Evolutionary conservation across 805 yeast species (phyloP).

Genomic region (Kodamaea nitidulidarum): DNA sequence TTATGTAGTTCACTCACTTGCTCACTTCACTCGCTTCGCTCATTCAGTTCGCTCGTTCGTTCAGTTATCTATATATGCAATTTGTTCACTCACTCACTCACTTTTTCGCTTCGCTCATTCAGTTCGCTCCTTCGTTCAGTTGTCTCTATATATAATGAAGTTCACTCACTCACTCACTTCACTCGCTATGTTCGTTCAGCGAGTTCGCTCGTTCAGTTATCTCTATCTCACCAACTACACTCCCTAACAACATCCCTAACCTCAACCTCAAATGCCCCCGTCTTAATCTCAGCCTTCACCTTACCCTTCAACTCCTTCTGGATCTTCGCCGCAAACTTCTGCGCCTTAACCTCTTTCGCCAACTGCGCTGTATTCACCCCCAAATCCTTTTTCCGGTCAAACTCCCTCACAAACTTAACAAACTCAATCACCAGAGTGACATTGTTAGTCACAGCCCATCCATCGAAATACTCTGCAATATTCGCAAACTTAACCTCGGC

Average conservation of each 20-base stretch:
- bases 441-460: constrained; percentile 18
- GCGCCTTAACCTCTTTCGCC: constrained; percentile 12
- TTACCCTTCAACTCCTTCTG: constrained; percentile 7
- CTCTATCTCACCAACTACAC: not conserved
- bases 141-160: no score
- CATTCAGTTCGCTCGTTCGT: no score
- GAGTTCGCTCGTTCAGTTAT: not conserved
- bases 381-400: constrained; percentile 10
- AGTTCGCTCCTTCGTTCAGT: no score
- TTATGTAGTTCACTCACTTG: no score
- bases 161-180: not conserved
- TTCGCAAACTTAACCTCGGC: constrained; percentile 2
- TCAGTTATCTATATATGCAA: no score
- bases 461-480: not conserved
- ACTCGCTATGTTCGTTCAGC: not conserved
- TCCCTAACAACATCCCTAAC: not conserved
- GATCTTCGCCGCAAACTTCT: constrained; percentile 5
- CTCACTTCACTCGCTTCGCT: no score
- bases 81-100: no score
- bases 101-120: no score
- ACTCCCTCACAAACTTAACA: constrained; percentile 5
- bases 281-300: constrained; percentile 5
- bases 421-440: constrained; percentile 13
- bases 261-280: not conserved
- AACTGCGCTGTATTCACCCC: constrained; percentile 8